Evolutionary conservation across 805 yeast species (phyloP), one percentile per base, ranked within the genome.

Genomic region (Peterozyma toletana): DNA sequence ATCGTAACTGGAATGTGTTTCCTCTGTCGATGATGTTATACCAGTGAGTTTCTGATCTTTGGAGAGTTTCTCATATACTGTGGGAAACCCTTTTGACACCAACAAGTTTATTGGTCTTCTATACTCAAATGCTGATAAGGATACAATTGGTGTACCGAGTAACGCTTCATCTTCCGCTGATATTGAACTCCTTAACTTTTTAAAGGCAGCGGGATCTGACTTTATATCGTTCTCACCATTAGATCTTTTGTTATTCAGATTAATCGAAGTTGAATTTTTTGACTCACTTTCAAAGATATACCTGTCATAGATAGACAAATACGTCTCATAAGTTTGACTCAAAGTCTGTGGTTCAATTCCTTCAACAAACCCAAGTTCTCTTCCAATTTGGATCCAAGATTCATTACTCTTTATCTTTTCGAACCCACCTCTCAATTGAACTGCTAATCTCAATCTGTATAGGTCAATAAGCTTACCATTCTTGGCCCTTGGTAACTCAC

Each of bases 301-400:
- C 16, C 9, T 9, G n/a, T 14, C 35, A 27, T 9, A 9, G n/a
- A 34, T 15, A 1, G 13, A 11, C 9, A 39, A 14, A 11, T 13
- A 48, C 13, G 35, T 33, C 40, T 66, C 67, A 46, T 58, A 63
- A 1, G 59, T 57, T 17, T 50, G 14, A 10, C 30, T 6, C 18
- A 40, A 11, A 15, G 16, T 33, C 10, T 14, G 29, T 18, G 38
- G 14, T 27, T 27, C 35, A 11, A 33, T 33, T 29, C 11, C 13
- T 37, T 13, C 88, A 30, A 78, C 73, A 56, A 80, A 84, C 0
- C 95, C 95, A 40, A 87, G 63, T 52, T 86, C 95, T 43, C 89
- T 68, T 11, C 91, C 91, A 9, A 87, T 74, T 54, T 84, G 88
- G 1, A 88, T 88, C 96, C 96, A 87, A 38, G 77, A 66, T 53